Conservation (phyloP, 1,284 basidiomycete genomes). For the Malassezia caprae region DNA sequence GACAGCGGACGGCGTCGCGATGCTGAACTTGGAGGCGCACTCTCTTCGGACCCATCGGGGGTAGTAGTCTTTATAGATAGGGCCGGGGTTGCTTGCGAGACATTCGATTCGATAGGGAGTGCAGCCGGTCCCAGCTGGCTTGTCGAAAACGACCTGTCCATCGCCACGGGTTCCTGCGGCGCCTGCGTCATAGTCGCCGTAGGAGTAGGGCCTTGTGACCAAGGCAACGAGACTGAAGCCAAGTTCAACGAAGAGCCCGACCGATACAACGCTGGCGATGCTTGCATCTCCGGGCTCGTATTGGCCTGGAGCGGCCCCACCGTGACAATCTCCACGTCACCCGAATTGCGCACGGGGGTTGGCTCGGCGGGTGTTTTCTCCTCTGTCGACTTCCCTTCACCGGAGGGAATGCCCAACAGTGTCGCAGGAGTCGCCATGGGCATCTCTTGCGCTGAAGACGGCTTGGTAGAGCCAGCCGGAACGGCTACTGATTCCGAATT, state of each 20-base stretch:
- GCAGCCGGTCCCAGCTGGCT: not conserved
- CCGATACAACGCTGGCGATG: not conserved
- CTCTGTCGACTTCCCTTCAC: not conserved
- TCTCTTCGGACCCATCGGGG: not conserved
- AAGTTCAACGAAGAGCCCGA: not conserved
- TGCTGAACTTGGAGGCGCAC: not conserved
- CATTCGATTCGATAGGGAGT: not conserved
- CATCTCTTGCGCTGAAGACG: not conserved
- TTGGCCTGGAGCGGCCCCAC: not conserved
- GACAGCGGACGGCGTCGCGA: not conserved
- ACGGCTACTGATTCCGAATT: not conserved
- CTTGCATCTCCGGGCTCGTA: not conserved
- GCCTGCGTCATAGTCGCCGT: not conserved
- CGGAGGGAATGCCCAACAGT: not conserved
- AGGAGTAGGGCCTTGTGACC: not conserved
- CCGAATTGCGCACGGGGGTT: not conserved
- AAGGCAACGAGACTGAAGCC: not conserved
- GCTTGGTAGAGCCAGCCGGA: not conserved
- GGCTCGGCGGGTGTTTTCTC: not conserved
- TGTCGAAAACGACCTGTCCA: not conserved
- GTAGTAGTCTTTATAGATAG: not conserved
- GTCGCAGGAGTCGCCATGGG: not conserved
- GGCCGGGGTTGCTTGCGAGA: not conserved
- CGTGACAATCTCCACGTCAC: not conserved
- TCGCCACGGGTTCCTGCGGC: not conserved